Evolutionary conservation across 805 yeast genomes (phyloP), one percentile per base, ranked within the genome.

Genomic region (Lipomyces starkeyi): DNA sequence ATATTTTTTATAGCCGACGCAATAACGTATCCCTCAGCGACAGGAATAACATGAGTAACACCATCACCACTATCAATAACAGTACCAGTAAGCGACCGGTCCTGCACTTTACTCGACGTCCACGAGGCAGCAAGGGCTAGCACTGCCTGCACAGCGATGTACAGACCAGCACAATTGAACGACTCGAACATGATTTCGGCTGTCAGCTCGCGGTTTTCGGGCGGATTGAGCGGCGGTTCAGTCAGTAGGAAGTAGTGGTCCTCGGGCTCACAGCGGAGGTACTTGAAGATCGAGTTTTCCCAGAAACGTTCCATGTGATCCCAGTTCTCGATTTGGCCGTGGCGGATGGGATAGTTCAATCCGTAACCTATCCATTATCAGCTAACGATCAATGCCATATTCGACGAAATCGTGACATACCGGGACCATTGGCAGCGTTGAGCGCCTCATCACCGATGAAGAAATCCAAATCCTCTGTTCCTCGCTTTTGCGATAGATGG

Each of bases 231-330:
- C 27, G 99, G 99, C 11, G 99, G 99, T 81, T 95, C 99, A 62
- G 99, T 95, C 74, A 95, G 82, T 66, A 95, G 82, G 80, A 95
- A 95, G 78, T 91, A 93, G 77, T 95, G 99, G 80, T 95, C 99
- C 79, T 95, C 99, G 17, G 99, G 99, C 81, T 95, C 99, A 78
- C 98, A 92, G 79, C 97, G 88, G 74, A 95, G 85, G 78, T 95
- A 95, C 81, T 95, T 94, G 83, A 95, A 95, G 76, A 95, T 93
- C 59, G 97, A 91, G 76, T 91, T 91, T 77, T 95, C 98, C 99
- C 99, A 95, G 80, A 93, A 94, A 78, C 99, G 86, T 80, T 95
- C 99, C 99, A 95, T 95, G 78, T 95, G 98, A 81, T 95, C 99
- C 99, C 99, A 95, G 79, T 95, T 92, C 80, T 95, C 99, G 71